A percentile compares a stretch with the other conserved stretches of the same genome.
Evolutionary conservation across 129 eudicot species (phyloP).

Genomic region (Flaveria ramosissima): DNA sequence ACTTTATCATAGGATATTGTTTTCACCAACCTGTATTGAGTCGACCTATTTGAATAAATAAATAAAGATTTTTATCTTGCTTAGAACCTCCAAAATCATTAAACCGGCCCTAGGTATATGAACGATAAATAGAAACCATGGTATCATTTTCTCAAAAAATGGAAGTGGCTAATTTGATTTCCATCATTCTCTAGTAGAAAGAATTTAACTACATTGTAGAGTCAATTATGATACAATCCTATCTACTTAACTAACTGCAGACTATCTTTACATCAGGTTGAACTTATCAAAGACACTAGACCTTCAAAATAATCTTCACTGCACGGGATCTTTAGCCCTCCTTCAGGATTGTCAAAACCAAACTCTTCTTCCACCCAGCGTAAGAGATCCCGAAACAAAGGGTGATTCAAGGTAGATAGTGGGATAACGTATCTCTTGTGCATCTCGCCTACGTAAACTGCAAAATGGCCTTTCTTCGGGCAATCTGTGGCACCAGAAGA

Average conservation of each 20-base stretch:
- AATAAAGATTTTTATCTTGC: too few species aligned
- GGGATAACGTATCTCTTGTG: constrained; percentile 42
- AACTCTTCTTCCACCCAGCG: constrained; percentile 45
- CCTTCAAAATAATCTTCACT: constrained; percentile 42
- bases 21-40: too few species aligned
- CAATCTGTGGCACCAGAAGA: constrained; percentile 18
- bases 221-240: not conserved
- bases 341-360: constrained; percentile 40
- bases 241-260: not conserved
- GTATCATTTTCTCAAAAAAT: not conserved
- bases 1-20: too few species aligned
- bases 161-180: not conserved
- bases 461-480: constrained; percentile 46
- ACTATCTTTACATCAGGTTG: not conserved
- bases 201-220: not conserved
- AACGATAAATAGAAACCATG: not conserved
- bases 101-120: not conserved
- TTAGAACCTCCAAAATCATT: too few species aligned
- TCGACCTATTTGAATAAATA: too few species aligned
- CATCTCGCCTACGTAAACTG: constrained; percentile 46
- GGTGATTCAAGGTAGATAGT: constrained; percentile 38
- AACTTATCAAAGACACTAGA: constrained; percentile 33
- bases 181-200: not conserved
- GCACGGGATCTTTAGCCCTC: constrained; percentile 43
- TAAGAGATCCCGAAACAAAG: constrained; percentile 42